Evolutionary conservation across 768 basidiomycete species (phyloP).

Genomic region (Tylopilus plumbeoviolaceoides): DNA sequence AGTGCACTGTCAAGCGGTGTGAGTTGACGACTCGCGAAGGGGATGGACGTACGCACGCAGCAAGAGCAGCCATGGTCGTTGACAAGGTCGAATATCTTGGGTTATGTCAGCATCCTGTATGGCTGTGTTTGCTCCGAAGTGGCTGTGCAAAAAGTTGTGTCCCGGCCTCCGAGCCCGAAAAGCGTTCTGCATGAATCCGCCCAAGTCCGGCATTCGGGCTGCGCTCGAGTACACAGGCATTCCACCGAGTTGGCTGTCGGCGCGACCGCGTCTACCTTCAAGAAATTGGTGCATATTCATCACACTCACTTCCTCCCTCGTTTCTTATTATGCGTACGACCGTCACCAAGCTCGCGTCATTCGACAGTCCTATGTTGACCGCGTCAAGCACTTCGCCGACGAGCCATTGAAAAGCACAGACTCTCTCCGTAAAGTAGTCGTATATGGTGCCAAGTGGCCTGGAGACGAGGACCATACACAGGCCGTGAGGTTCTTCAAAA

Average conservation of each 20-base stretch:
- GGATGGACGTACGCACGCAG: constrained; percentile 53
- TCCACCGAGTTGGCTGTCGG: constrained; percentile 74
- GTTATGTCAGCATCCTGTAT: constrained; percentile 22
- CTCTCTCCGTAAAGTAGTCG: constrained; percentile 72
- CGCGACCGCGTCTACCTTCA: constrained; percentile 82
- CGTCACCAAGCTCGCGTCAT: constrained; percentile 75
- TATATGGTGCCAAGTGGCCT: constrained; percentile 89
- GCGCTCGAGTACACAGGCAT: constrained; percentile 68
- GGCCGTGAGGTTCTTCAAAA: constrained; percentile 84
- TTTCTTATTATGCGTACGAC: constrained; percentile 84
- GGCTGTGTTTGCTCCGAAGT: constrained; percentile 16
- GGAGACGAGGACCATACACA: constrained; percentile 91
- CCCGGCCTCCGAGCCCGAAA: constrained; percentile 25
- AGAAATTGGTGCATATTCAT: constrained; percentile 95
- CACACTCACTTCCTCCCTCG: constrained; percentile 61
- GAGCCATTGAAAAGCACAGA: constrained; percentile 62
- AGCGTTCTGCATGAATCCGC: constrained; percentile 7
- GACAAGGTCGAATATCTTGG: not conserved
- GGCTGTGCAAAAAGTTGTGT: constrained; percentile 21
- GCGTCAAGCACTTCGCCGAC: constrained; percentile 74
- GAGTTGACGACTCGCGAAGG: not conserved
- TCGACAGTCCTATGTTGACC: constrained; percentile 71
- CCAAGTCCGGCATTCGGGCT: constrained; percentile 52
- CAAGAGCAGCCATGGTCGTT: constrained; percentile 59
- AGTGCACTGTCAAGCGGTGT: constrained; percentile 46